These are phyloP conservation scores for Zygosaccharomyces pseudobailii DNA, from an alignment of 1,139 yeast species.

Conservation along the genomic window DNA sequence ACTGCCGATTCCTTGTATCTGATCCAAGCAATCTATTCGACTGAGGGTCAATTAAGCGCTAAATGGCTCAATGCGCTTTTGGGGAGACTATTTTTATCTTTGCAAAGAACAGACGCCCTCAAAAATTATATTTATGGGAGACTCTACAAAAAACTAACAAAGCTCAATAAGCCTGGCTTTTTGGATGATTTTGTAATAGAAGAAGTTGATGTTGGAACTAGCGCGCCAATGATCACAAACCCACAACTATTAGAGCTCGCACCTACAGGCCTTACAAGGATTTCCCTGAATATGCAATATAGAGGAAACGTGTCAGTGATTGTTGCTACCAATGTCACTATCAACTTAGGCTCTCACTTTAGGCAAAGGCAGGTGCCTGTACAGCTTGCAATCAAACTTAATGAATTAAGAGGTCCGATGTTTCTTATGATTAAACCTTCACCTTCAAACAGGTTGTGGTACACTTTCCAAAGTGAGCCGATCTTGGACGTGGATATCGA, in stretches of 20 bases:
- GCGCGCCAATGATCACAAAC: slow-evolving; percentile 75
- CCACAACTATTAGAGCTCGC: slow-evolving; percentile 66
- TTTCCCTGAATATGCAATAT: slow-evolving; percentile 60
- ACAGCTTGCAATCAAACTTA: slow-evolving; percentile 64
- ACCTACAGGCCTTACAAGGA: slow-evolving; percentile 74
- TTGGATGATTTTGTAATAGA: slow-evolving; percentile 75
- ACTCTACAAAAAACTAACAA: slow-evolving; percentile 65
- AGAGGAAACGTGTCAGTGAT: slow-evolving; percentile 70
- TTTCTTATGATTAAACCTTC: slow-evolving; percentile 74
- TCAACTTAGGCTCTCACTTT: slow-evolving; percentile 71
- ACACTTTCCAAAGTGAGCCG: slow-evolving; percentile 79
- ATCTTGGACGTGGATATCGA: slow-evolving; percentile 68
- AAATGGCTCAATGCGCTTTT: slow-evolving; percentile 86
- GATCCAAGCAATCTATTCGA: slow-evolving; percentile 71
- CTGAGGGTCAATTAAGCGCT: slow-evolving; percentile 77
- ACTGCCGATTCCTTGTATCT: slow-evolving; percentile 68
- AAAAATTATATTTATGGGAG: slow-evolving; percentile 53
- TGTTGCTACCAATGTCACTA: slow-evolving; percentile 70
- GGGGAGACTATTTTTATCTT: slow-evolving; percentile 73
- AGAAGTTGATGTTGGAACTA: slow-evolving; percentile 66
- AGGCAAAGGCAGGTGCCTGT: slow-evolving; percentile 76
- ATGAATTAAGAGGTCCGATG: slow-evolving; percentile 68
- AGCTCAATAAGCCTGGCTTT: slow-evolving; percentile 82
- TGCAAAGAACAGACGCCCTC: slow-evolving; percentile 66
- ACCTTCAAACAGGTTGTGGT: slow-evolving; percentile 89